phyloP scores from a whole-genome alignment of 306 rosid genomes.

The Lablab purpureus region DNA sequence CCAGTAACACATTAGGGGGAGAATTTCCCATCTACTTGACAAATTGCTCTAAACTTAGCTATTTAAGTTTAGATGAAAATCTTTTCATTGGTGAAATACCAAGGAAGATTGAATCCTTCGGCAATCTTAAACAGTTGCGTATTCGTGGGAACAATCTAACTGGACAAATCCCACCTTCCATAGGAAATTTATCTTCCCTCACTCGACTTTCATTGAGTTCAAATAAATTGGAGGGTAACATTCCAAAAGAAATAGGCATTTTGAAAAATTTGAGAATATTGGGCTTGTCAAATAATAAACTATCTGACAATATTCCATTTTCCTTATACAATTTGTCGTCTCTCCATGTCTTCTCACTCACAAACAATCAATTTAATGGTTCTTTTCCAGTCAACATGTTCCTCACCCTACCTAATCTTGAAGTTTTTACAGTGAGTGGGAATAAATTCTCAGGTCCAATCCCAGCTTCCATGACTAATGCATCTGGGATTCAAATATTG shows the following conservation, averaged over 20 bases:
- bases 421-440: not conserved
- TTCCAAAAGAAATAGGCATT: constrained; percentile 31
- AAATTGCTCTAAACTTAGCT: not conserved
- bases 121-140: not conserved
- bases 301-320: constrained; percentile 36
- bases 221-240: constrained; percentile 10
- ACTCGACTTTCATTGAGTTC: not conserved
- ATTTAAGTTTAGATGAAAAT: not conserved
- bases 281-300: not conserved
- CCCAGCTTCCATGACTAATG: constrained; percentile 37
- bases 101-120: constrained; percentile 26
- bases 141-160: not conserved
- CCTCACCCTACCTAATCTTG: constrained; percentile 42
- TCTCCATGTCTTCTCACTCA: not conserved
- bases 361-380: not conserved
- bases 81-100: constrained; percentile 29
- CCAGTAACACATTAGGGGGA: not conserved
- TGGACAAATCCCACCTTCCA: constrained; percentile 12
- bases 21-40: constrained; percentile 8
- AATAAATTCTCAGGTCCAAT: constrained; percentile 51
- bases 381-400: constrained; percentile 45
- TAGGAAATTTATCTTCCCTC: constrained; percentile 13
- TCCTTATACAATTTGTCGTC: constrained; percentile 47
- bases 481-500: not conserved
- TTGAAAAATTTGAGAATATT: not conserved